Evolutionary conservation across 139 green algal species (phyloP).

Genomic region (Gonium pectorale): DNA sequence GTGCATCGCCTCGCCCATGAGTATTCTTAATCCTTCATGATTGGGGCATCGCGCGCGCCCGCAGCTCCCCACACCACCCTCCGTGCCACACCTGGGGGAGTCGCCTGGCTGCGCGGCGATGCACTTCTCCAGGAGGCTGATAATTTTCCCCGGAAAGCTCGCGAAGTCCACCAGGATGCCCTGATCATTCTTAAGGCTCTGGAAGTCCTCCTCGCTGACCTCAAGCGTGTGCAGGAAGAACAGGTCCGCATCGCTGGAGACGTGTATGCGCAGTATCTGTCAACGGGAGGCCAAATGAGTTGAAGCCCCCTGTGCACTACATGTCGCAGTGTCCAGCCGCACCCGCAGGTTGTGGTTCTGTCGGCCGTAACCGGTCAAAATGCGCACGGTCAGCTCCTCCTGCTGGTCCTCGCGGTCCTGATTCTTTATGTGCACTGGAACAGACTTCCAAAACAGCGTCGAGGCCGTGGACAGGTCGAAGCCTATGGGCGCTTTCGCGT

Average conservation of each 20-base stretch:
- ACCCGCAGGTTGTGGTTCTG: conserved; percentile 77
- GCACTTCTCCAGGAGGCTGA: conserved; percentile 89
- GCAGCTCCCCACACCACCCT: too few relatives aligned
- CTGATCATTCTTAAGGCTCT: conserved; percentile 87
- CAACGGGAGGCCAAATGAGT: not conserved
- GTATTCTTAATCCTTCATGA: too few relatives aligned
- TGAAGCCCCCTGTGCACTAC: not conserved
- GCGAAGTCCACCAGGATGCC: conserved; percentile 94
- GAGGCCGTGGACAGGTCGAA: conserved; percentile 74
- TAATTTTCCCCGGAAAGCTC: conserved; percentile 89
- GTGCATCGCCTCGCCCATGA: too few relatives aligned
- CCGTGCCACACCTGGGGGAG: conserved; percentile 60
- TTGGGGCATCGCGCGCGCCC: too few relatives aligned
- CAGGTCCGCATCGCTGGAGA: conserved; percentile 83
- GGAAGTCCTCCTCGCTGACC: conserved; percentile 92
- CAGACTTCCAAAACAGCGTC: conserved; percentile 80
- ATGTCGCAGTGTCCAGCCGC: not conserved
- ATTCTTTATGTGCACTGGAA: conserved; percentile 73
- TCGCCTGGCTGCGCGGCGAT: conserved; percentile 63
- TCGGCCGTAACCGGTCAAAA: conserved; percentile 71
- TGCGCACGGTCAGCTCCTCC: conserved; percentile 75
- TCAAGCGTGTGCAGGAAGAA: conserved; percentile 89
- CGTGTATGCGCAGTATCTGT: conserved; percentile 79
- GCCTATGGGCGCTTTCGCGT: conserved; percentile 29
- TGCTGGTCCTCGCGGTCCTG: conserved; percentile 73